Evolutionary conservation across 805 yeast species (phyloP).

Genomic region (Kazachstania kunashirensis): DNA sequence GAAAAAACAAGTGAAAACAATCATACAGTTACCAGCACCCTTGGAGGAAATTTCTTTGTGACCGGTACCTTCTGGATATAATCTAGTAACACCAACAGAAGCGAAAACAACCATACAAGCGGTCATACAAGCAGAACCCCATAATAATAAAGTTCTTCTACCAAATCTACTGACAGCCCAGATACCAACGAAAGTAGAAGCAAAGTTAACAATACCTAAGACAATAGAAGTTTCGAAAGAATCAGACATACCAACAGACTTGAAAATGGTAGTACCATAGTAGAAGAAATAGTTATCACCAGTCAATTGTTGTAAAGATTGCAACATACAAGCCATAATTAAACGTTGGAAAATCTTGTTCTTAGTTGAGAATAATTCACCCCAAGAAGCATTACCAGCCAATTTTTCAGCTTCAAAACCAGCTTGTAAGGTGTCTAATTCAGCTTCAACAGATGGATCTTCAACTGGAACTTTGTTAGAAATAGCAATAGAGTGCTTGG

Average conservation of each 20-base stretch:
- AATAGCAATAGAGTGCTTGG: constrained; percentile 46
- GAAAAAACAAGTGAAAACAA: constrained; percentile 57
- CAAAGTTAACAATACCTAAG: constrained; percentile 50
- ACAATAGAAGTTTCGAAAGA: constrained; percentile 50
- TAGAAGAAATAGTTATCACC: constrained; percentile 61
- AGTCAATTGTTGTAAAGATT: constrained; percentile 56
- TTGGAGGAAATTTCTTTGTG: constrained; percentile 32
- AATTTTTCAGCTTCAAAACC: constrained; percentile 49
- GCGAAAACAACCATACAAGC: constrained; percentile 42
- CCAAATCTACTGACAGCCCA: constrained; percentile 45
- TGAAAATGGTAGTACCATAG: constrained; percentile 53
- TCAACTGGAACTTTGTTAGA: constrained; percentile 49
- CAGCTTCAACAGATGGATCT: constrained; percentile 45
- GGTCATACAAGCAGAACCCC: constrained; percentile 41
- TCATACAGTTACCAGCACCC: constrained; percentile 60
- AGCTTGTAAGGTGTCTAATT: constrained; percentile 50
- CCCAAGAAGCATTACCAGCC: constrained; percentile 60
- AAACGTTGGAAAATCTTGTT: constrained; percentile 45
- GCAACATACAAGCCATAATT: constrained; percentile 43
- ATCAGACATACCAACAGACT: constrained; percentile 49
- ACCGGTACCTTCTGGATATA: constrained; percentile 31
- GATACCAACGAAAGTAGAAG: constrained; percentile 42
- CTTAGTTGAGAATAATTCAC: constrained; percentile 53
- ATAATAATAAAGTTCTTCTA: constrained; percentile 38
- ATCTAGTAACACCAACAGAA: constrained; percentile 45